Conservation (phyloP, 306 rosid species). For the Quercus bicolor region DNA sequence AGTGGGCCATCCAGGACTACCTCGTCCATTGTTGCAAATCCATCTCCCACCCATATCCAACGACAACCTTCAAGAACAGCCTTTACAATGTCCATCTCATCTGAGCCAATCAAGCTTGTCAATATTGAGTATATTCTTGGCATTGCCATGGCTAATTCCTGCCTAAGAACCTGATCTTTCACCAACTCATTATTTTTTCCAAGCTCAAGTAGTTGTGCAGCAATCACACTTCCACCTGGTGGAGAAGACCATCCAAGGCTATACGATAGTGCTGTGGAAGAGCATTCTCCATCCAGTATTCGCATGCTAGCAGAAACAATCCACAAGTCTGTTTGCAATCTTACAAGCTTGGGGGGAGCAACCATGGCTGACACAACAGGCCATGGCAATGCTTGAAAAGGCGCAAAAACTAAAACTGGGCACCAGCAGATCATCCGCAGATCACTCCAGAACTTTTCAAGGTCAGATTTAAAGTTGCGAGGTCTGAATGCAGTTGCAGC, state of each 20-base stretch:
- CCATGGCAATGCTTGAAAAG: conserved; percentile 86
- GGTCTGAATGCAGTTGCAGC: conserved; percentile 73
- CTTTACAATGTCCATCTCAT: conserved; percentile 96
- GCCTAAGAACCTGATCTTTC: conserved; percentile 80
- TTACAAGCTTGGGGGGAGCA: conserved; percentile 95
- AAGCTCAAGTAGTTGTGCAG: conserved; percentile 92
- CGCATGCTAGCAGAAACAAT: conserved; percentile 97
- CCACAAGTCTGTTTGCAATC: conserved; percentile 78
- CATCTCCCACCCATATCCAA: conserved; percentile 99
- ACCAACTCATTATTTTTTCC: conserved; percentile 91
- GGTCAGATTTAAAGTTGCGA: conserved; percentile 60
- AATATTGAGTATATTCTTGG: conserved; percentile 88
- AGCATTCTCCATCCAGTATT: conserved; percentile 83
- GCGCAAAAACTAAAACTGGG: conserved; percentile 74
- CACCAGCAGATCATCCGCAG: conserved; percentile 85
- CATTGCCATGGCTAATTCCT: conserved; percentile 85
- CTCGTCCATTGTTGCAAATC: conserved; percentile 85
- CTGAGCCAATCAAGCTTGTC: conserved; percentile 67
- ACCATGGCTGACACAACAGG: conserved; percentile 81
- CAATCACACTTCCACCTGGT: conserved; percentile 93
- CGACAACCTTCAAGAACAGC: conserved; percentile 94
- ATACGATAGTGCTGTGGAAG: conserved; percentile 75
- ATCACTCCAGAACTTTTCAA: conserved; percentile 86
- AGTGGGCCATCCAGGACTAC: conserved; percentile 94
- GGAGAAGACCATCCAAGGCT: conserved; percentile 87